These are phyloP conservation scores for Mortierella sp. DNA, from an alignment of 371 early-diverging fungal species.

Conservation along the genomic window DNA sequence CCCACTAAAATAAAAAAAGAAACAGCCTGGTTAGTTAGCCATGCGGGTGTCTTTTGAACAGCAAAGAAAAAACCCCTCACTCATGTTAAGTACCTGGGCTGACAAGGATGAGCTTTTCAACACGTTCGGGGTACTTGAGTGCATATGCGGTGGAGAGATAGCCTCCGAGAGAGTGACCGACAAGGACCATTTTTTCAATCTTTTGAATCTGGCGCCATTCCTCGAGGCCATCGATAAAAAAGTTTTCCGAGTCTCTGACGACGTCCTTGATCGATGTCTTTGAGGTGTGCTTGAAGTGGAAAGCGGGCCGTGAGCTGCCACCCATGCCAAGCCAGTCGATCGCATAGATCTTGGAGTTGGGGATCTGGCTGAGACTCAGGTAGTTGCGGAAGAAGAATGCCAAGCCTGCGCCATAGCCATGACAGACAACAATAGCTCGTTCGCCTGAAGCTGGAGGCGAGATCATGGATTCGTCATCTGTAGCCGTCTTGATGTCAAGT, in stretches of 20 bases:
- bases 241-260: slow-evolving; percentile 75
- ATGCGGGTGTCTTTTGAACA: neutral
- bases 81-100: slow-evolving; percentile 76
- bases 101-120: slow-evolving; percentile 91
- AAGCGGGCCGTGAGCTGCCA: slow-evolving; percentile 81
- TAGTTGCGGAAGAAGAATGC: slow-evolving; percentile 93
- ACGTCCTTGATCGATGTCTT: slow-evolving; percentile 57
- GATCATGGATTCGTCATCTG: slow-evolving; percentile 45
- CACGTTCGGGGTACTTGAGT: slow-evolving; percentile 86
- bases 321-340: slow-evolving; percentile 96
- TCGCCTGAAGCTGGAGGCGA: slow-evolving; percentile 51
- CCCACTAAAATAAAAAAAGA: slow-evolving; percentile 60
- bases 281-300: slow-evolving; percentile 67
- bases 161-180: slow-evolving; percentile 91
- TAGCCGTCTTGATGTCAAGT: slow-evolving; percentile 43
- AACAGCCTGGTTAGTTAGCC: neutral
- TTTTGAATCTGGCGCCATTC: slow-evolving; percentile 86
- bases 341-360: slow-evolving; percentile 80
- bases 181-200: slow-evolving; percentile 85
- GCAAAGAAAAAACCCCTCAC: neutral
- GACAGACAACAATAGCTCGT: slow-evolving; percentile 83
- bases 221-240: slow-evolving; percentile 94
- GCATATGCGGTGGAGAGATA: slow-evolving; percentile 92
- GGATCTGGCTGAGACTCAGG: slow-evolving; percentile 73
- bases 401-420: slow-evolving; percentile 94